phyloP scores from a whole-genome alignment of 345 rosid species.

The Salix suchowensis region DNA sequence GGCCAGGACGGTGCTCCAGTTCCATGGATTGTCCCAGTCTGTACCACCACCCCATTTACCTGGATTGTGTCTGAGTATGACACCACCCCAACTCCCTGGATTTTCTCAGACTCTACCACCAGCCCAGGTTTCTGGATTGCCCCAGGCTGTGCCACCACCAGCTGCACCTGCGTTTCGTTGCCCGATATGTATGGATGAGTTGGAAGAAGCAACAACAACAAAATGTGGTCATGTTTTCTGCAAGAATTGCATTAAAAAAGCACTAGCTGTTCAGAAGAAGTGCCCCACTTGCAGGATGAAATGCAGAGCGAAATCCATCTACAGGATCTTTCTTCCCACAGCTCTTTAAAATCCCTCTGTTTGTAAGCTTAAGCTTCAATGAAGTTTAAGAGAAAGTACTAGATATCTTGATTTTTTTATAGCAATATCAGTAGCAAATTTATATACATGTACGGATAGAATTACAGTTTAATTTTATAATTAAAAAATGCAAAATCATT shows the following conservation, averaged over 20 bases:
- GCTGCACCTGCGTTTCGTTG: neutral
- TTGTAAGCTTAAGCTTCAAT: neutral
- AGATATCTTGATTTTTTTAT: neutral
- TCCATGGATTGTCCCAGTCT: neutral
- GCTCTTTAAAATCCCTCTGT: neutral
- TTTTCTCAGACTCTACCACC: neutral
- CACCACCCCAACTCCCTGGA: neutral
- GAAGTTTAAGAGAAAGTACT: neutral
- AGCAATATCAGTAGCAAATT: neutral
- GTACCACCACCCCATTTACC: neutral
- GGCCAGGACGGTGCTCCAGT: neutral
- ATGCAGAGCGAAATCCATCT: conserved; percentile 14
- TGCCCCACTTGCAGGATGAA: conserved; percentile 31
- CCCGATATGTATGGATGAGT: conserved; percentile 24
- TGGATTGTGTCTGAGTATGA: neutral
- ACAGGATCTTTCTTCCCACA: conserved; percentile 27
- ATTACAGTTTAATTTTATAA: too few species aligned
- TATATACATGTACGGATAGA: too few species aligned
- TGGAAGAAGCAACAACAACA: conserved; percentile 23
- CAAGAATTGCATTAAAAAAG: conserved; percentile 20
- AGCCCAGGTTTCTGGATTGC: neutral
- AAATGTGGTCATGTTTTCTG: conserved; percentile 37
- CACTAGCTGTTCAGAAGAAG: conserved; percentile 15
- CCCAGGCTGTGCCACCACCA: neutral
- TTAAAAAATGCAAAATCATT: too few species aligned